A percentile compares a stretch with the other conserved stretches of the same genome.
phyloP scores from a whole-genome alignment of 768 basidiomycete genomes.

The Mycena indigotica region DNA sequence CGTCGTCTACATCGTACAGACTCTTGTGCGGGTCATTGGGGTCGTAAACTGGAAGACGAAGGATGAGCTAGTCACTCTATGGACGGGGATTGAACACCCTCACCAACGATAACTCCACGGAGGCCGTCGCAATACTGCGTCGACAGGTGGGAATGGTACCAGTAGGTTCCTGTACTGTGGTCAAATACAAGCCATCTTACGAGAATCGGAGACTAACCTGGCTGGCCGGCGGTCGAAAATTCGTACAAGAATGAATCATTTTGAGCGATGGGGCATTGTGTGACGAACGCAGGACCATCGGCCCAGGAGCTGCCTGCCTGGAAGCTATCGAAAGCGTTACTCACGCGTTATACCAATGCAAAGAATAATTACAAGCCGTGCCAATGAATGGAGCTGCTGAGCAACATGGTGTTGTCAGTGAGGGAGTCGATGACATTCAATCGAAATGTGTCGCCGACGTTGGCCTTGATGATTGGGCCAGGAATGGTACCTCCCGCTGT shows the following conservation, averaged over 20 bases:
- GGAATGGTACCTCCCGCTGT: background rate
- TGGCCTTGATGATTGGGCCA: background rate
- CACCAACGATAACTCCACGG: background rate
- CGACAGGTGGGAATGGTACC: background rate
- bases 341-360: background rate
- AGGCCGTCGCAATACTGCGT: background rate
- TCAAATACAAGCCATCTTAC: background rate
- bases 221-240: background rate
- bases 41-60: background rate
- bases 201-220: background rate
- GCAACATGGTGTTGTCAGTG: background rate
- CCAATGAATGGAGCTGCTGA: background rate
- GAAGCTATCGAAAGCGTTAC: background rate
- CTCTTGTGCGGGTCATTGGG: slow-evolving; percentile 4
- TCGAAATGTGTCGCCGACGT: background rate
- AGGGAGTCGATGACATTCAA: background rate
- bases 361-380: background rate
- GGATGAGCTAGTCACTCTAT: background rate
- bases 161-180: background rate
- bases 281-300: background rate
- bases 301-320: background rate
- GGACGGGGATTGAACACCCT: background rate
- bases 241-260: background rate
- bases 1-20: slow-evolving; percentile 26
- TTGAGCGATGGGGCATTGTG: background rate